These are phyloP conservation scores for Thielaviopsis ethacetica DNA, from an alignment of 2,329 filamentous ascomycete species.

Conservation along the genomic window DNA sequence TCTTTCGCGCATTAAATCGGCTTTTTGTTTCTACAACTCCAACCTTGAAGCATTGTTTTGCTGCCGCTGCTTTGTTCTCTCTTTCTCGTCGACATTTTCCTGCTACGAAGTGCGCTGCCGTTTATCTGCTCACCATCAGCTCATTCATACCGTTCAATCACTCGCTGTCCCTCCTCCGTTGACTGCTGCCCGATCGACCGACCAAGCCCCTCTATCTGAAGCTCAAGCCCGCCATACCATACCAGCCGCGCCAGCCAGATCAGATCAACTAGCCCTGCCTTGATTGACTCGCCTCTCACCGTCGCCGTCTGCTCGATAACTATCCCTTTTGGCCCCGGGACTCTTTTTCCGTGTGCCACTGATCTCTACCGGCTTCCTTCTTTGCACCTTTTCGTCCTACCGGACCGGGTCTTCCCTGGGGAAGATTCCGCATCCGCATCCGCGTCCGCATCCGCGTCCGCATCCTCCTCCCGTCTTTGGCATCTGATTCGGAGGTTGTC, in stretches of 20 bases:
- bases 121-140: background rate
- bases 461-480: background rate
- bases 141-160: background rate
- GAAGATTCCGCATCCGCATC: constrained; percentile 10
- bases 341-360: background rate
- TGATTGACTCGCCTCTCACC: background rate
- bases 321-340: background rate
- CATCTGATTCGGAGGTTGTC: background rate
- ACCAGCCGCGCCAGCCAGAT: too few species aligned
- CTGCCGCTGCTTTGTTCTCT: too few species aligned
- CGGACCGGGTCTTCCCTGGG: constrained; percentile 11
- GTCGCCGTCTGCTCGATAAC: background rate
- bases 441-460: background rate
- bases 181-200: background rate
- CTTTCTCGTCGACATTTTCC: background rate
- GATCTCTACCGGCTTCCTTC: background rate
- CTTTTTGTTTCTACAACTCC: too few species aligned
- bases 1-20: background rate
- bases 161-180: too few species aligned
- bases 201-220: background rate
- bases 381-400: background rate
- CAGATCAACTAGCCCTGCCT: background rate
- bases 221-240: background rate
- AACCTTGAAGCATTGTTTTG: too few species aligned
- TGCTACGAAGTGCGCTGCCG: background rate